These are phyloP conservation scores for Metarhizium brunneum DNA, from an alignment of 2,329 filamentous ascomycete genomes.

Conservation along the genomic window DNA sequence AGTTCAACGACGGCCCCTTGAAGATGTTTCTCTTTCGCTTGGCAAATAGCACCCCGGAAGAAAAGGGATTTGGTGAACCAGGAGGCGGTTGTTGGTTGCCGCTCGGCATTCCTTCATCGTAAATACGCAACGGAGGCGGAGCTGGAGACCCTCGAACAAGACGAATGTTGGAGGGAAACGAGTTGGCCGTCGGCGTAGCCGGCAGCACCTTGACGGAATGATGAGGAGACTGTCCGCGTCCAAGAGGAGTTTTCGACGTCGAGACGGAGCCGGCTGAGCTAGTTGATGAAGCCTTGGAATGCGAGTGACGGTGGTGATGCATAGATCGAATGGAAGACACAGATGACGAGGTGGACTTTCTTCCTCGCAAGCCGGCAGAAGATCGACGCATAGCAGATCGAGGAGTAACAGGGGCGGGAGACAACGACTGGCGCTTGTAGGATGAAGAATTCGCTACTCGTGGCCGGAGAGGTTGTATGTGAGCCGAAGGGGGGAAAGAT, in stretches of 20 bases:
- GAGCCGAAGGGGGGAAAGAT: conserved; percentile 17
- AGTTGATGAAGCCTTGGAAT: conserved; percentile 90
- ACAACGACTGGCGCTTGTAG: conserved; percentile 72
- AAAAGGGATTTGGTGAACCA: conserved; percentile 49
- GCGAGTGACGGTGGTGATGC: conserved; percentile 75
- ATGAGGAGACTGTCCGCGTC: conserved; percentile 66
- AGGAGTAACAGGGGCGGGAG: conserved; percentile 80
- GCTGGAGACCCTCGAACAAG: conserved; percentile 57
- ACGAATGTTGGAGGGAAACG: conserved; percentile 80
- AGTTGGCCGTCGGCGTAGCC: conserved; percentile 65
- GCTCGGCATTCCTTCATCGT: conserved; percentile 49
- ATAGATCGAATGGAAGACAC: conserved; percentile 89
- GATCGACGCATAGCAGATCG: conserved; percentile 77
- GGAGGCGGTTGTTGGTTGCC: conserved; percentile 27
- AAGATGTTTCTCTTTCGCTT: conserved; percentile 74
- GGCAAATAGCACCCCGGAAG: conserved; percentile 63
- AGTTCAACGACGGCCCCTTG: conserved; percentile 64
- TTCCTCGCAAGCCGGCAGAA: conserved; percentile 73
- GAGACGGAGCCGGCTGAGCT: conserved; percentile 72
- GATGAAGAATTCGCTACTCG: conserved; percentile 24
- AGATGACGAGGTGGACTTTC: conserved; percentile 93
- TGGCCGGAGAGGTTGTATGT: conserved; percentile 15
- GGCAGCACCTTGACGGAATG: conserved; percentile 92
- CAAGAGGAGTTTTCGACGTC: conserved; percentile 57
- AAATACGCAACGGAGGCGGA: conserved; percentile 39